These are phyloP conservation scores for Pneumocystis wakefieldiae DNA, from an alignment of 1,139 yeast genomes.

Conservation along the genomic window DNA sequence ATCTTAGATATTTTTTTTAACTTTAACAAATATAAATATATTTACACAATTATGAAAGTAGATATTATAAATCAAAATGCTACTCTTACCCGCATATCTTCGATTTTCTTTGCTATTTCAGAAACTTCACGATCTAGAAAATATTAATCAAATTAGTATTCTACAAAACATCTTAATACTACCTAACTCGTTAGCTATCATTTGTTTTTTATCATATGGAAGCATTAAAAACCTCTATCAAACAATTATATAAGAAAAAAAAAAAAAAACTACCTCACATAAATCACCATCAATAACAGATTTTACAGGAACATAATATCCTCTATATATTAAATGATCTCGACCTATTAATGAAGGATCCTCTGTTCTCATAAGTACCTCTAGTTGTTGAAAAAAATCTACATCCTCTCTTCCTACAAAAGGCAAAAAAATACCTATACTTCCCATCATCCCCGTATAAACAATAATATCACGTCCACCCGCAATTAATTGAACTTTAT, in stretches of 20 bases:
- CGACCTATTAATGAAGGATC: slow-evolving; percentile 42
- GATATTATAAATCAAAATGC: slow-evolving; percentile 4
- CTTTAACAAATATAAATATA: not conserved
- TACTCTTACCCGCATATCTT: slow-evolving; percentile 16
- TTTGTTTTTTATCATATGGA: slow-evolving; percentile 28
- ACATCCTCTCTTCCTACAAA: slow-evolving; percentile 48
- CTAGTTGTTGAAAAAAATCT: slow-evolving; percentile 42
- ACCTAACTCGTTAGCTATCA: slow-evolving; percentile 32
- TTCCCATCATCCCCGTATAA: slow-evolving; percentile 69
- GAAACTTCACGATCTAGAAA: slow-evolving; percentile 38
- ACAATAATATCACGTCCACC: slow-evolving; percentile 57
- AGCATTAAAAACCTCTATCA: slow-evolving; percentile 28
- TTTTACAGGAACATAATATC: slow-evolving; percentile 66
- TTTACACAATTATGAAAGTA: not conserved
- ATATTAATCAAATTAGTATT: not conserved
- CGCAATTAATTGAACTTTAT: slow-evolving; percentile 34
- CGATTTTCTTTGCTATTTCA: slow-evolving; percentile 46
- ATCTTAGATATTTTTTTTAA: not conserved
- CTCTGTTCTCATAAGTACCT: slow-evolving; percentile 33
- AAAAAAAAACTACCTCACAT: slow-evolving; percentile 31
- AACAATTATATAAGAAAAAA: not conserved
- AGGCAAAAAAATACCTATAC: slow-evolving; percentile 61
- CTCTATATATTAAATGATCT: slow-evolving; percentile 51
- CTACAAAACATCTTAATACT: not conserved
- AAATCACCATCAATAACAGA: slow-evolving; percentile 79